phyloP scores from a whole-genome alignment of 1,139 yeast genomes.

The Taiozyma sp. region DNA sequence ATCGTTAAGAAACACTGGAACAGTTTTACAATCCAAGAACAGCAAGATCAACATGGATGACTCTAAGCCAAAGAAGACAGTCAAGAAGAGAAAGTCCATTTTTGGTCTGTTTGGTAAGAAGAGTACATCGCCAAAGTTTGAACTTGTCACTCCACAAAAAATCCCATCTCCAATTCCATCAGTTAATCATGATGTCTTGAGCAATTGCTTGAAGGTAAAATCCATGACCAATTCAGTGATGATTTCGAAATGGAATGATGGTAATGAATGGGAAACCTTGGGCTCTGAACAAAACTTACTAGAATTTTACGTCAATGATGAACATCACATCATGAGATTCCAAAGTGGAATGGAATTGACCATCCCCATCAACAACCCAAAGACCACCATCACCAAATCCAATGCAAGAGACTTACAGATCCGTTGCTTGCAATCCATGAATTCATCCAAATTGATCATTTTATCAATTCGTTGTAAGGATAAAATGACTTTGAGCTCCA shows the following conservation, averaged over 20 bases:
- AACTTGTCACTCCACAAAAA: slow-evolving; percentile 16
- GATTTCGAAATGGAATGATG: slow-evolving; percentile 17
- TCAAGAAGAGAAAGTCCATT: slow-evolving; percentile 26
- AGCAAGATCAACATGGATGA: not conserved
- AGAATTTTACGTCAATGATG: slow-evolving; percentile 5
- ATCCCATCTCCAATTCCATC: not conserved
- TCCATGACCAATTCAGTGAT: slow-evolving; percentile 7
- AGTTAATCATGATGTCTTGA: slow-evolving; percentile 1
- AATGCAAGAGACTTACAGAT: slow-evolving; percentile 21
- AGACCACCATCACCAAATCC: slow-evolving; percentile 8
- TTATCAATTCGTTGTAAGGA: slow-evolving; percentile 19
- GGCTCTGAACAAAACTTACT: slow-evolving; percentile 10
- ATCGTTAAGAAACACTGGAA: not conserved
- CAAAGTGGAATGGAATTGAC: slow-evolving; percentile 1
- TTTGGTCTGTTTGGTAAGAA: slow-evolving; percentile 24
- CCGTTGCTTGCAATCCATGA: slow-evolving; percentile 11
- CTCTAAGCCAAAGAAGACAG: slow-evolving; percentile 5
- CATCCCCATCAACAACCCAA: slow-evolving; percentile 3
- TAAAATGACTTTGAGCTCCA: slow-evolving; percentile 7
- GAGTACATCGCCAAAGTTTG: slow-evolving; percentile 16
- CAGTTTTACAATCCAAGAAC: not conserved
- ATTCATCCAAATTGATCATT: slow-evolving; percentile 10
- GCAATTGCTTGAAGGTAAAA: slow-evolving; percentile 6
- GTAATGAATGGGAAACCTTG: slow-evolving; percentile 18
- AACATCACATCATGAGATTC: slow-evolving; percentile 2